Evolutionary conservation across 2,329 filamentous ascomycete species (phyloP).

Genomic region (Pseudogymnoascus sp.): DNA sequence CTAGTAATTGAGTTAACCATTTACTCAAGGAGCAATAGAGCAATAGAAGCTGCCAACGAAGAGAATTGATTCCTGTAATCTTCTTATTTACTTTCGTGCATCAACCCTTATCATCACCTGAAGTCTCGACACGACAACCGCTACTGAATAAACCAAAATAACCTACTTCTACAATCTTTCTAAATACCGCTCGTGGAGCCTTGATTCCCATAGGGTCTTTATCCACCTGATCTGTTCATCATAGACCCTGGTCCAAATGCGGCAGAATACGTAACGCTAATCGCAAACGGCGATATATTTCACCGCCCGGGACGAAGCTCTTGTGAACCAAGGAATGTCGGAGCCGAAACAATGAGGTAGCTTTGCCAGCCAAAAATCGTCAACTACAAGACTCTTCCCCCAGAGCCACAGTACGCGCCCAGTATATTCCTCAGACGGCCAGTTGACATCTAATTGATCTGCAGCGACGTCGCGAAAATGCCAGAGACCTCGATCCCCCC

Average conservation of each 20-base stretch:
- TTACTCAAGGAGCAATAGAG: neutral
- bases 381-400: neutral
- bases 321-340: constrained; percentile 1
- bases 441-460: constrained; percentile 1
- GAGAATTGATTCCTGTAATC: neutral
- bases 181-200: neutral
- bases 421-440: neutral
- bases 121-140: neutral
- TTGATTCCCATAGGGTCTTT: neutral
- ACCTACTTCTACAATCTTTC: neutral
- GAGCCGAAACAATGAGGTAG: constrained; percentile 7
- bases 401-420: constrained; percentile 5
- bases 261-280: neutral
- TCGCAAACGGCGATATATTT: neutral
- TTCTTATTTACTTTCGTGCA: neutral
- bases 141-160: neutral
- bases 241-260: neutral
- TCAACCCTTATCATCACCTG: neutral
- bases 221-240: neutral
- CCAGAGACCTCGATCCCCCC: constrained; percentile 42
- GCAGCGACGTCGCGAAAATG: neutral
- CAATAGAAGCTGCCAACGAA: neutral
- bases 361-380: constrained; percentile 5
- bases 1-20: neutral
- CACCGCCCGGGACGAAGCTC: constrained; percentile 4